Evolutionary conservation across 345 rosid genomes (phyloP).

Genomic region (Syzygium grande): DNA sequence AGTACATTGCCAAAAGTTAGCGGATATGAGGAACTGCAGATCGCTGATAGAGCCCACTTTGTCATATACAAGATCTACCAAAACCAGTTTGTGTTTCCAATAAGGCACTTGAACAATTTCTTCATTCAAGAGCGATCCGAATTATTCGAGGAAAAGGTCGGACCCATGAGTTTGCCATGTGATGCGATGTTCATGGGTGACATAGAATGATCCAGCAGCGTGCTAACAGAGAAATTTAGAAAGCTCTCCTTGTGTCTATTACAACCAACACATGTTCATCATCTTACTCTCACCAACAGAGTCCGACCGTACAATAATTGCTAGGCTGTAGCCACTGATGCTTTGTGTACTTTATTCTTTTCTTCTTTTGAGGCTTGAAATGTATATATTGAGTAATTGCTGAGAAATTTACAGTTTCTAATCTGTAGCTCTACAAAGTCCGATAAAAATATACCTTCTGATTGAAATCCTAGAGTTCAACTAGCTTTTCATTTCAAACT

Average conservation of each 20-base stretch:
- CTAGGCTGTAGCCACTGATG: not conserved
- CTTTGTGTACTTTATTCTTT: not conserved
- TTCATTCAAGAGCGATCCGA: conserved; percentile 1
- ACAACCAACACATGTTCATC: not conserved
- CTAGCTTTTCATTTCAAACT: not conserved
- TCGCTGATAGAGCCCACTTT: conserved; percentile 14
- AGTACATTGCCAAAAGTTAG: not conserved
- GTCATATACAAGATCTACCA: conserved; percentile 5
- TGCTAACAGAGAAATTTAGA: not conserved
- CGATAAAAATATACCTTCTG: not conserved
- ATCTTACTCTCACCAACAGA: not conserved
- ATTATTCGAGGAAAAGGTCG: conserved; percentile 2
- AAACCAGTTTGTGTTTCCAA: conserved; percentile 7
- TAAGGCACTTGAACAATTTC: not conserved
- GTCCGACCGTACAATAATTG: not conserved
- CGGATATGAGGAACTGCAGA: not conserved
- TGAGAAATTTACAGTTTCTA: not conserved
- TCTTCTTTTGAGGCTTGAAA: not conserved
- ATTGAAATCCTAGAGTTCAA: not conserved
- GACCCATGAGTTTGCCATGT: conserved; percentile 21
- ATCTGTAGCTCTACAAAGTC: not conserved
- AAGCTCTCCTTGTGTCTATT: not conserved
- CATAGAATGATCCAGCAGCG: not conserved
- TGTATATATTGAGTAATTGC: not conserved
- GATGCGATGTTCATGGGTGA: conserved; percentile 14